Evolutionary conservation across 208 protist species (phyloP), one percentile per base, ranked within the genome.

Genomic region (Trypanosoma melophagium): DNA sequence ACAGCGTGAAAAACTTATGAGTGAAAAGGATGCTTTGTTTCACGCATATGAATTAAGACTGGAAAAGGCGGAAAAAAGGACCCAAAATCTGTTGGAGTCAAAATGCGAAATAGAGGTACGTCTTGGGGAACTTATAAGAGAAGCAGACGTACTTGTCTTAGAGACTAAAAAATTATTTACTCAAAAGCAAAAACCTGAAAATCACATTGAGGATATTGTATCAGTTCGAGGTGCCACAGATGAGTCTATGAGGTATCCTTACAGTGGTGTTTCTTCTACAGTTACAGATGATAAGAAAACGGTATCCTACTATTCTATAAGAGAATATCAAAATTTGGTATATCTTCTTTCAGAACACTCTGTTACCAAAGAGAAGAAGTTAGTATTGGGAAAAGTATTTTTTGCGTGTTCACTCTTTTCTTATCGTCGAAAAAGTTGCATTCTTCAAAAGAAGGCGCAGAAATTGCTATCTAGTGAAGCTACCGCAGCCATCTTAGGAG

Each of bases 61-160:
- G 17, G 63, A 69, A 28, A 40, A 25, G 25, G 51, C 53, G 1
- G 63, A 69, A 31, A 16, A 40, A 21, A 53, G 21, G 10, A 17
- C 22, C 7, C 54, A 57, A 8, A 69, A 16, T 60, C 52, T 53
- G 28, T 52, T 59, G 63, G 63, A 59, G 53, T 42, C 63, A 53
- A 25, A 69, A 40, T 59, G 53, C 21, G 38, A 40, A 12, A 10
- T 25, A 42, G 63, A 69, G 41, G 25, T 17, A n/a, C 63, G 40
- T 22, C 1, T 41, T 40, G 16, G 17, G 22, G 9, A 41, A 17
- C 3, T 54, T 13, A 22, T 54, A 21, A 16, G 41, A 40, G 63
- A 60, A 42, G 5, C 24, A 41, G 41, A 44, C 16, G 63, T 22
- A 7, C 13, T 28, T 10, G 21, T 58, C 21, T 7, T 17, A 16